A percentile compares a stretch with the other conserved stretches of the same genome.
Evolutionary conservation across 208 protist species (phyloP).

Genomic region (Crithidia expoeki): DNA sequence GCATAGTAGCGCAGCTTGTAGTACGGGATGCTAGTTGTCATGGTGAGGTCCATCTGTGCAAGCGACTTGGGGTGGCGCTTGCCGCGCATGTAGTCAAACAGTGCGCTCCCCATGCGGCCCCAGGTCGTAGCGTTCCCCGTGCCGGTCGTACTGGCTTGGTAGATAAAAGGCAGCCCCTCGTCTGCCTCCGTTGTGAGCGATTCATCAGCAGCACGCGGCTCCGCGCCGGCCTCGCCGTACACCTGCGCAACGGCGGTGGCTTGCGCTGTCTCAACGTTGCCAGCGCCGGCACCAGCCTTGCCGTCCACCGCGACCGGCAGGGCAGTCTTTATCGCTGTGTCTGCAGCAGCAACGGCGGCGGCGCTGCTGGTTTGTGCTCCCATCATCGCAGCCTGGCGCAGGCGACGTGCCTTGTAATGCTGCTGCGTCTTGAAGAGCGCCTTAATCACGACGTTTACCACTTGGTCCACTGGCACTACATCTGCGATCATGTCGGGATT

Average conservation of each 20-base stretch:
- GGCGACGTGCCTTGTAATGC: conserved; percentile 33
- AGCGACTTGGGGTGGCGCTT: conserved; percentile 60
- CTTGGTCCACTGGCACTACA: conserved; percentile 87
- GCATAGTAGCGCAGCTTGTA: conserved; percentile 55
- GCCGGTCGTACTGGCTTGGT: conserved; percentile 62
- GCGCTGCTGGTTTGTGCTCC: neutral
- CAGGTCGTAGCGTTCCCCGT: conserved; percentile 61
- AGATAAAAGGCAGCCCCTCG: conserved; percentile 57
- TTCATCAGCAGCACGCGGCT: conserved; percentile 11
- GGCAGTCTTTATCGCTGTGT: neutral
- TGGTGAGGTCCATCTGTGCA: conserved; percentile 32
- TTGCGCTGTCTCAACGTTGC: conserved; percentile 13
- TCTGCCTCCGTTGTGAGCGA: conserved; percentile 21
- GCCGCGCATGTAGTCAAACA: conserved; percentile 44
- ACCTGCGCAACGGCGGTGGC: conserved; percentile 1
- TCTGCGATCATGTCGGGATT: conserved; percentile 55
- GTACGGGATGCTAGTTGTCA: conserved; percentile 47
- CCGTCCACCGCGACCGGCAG: conserved; percentile 9
- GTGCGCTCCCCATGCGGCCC: conserved; percentile 36
- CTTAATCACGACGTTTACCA: conserved; percentile 83
- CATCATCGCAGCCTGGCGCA: conserved; percentile 17
- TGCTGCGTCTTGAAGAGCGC: conserved; percentile 76
- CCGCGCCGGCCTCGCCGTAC: neutral
- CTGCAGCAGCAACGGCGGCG: neutral
- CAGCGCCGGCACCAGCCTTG: conserved; percentile 2